These are phyloP conservation scores for Cephalotrichum gorgonifer DNA, from an alignment of 2,329 filamentous ascomycete species.

Conservation along the genomic window DNA sequence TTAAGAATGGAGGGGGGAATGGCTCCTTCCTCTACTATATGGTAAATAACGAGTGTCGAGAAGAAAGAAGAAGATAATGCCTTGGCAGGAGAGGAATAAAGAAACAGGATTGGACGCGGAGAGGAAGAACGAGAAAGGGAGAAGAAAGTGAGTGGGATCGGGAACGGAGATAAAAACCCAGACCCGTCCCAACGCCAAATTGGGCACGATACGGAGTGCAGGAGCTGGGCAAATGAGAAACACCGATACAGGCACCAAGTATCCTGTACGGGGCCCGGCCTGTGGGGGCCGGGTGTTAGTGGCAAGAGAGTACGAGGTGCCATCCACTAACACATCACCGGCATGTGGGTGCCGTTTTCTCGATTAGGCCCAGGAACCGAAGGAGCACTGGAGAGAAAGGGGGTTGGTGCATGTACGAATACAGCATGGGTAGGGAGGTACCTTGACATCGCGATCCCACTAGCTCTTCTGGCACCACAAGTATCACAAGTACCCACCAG, in stretches of 20 bases:
- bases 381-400: too few relatives aligned
- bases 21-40: not conserved
- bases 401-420: too few relatives aligned
- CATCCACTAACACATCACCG: not conserved
- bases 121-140: conserved; percentile 15
- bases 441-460: too few relatives aligned
- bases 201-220: not conserved
- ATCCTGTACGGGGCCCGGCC: not conserved
- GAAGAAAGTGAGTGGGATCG: conserved; percentile 14
- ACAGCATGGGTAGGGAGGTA: too few relatives aligned
- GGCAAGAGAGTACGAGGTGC: not conserved
- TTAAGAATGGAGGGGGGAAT: not conserved
- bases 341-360: not conserved
- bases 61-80: conserved; percentile 15
- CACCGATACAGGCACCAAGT: not conserved
- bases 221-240: conserved; percentile 4
- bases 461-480: too few relatives aligned
- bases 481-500: too few relatives aligned
- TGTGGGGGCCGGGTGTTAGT: not conserved
- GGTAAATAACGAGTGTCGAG: conserved; percentile 22
- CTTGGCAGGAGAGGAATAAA: conserved; percentile 8
- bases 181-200: too few relatives aligned
- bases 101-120: not conserved
- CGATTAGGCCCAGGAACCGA: not conserved
- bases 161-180: conserved; percentile 15